Conservation (phyloP, 805 yeast species). For the Huiozyma naganishii region DNA sequence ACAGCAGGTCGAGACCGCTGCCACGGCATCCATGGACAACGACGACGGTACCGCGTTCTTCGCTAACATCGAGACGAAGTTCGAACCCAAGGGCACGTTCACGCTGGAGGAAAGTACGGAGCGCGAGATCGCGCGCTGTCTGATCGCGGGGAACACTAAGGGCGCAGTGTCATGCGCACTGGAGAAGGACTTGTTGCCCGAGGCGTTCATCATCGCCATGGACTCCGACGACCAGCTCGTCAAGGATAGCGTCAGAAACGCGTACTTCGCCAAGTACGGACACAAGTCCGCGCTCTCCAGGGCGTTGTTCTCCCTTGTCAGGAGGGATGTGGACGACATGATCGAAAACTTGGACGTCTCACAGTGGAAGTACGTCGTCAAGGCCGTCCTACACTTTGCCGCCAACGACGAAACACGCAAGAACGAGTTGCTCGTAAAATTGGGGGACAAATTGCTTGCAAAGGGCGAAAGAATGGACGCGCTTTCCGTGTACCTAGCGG, state of each 20-base stretch:
- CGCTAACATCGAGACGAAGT: slow-evolving; percentile 27
- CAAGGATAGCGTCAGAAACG: slow-evolving; percentile 58
- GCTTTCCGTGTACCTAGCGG: slow-evolving; percentile 65
- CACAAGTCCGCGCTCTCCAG: slow-evolving; percentile 49
- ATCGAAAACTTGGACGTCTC: slow-evolving; percentile 66
- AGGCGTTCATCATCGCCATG: slow-evolving; percentile 74
- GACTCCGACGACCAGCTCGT: slow-evolving; percentile 46
- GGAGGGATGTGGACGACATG: slow-evolving; percentile 49
- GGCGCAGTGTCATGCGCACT: slow-evolving; percentile 62
- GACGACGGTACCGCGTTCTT: slow-evolving; percentile 32
- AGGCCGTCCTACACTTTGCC: slow-evolving; percentile 48
- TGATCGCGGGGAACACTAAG: slow-evolving; percentile 52
- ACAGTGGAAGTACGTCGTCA: slow-evolving; percentile 79
- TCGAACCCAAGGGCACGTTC: slow-evolving; percentile 46
- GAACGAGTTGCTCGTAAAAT: slow-evolving; percentile 43
- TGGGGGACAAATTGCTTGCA: slow-evolving; percentile 68
- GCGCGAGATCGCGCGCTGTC: slow-evolving; percentile 34
- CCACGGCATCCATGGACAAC: background rate
- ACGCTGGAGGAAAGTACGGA: slow-evolving; percentile 36
- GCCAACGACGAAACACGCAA: slow-evolving; percentile 37
- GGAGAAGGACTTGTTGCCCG: slow-evolving; percentile 50
- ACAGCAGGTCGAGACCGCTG: slow-evolving; percentile 1
- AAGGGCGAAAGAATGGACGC: slow-evolving; percentile 61
- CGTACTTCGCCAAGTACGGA: slow-evolving; percentile 54
- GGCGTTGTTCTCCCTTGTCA: slow-evolving; percentile 54